Base-by-base conservation (phyloP, 2,329 filamentous ascomycete species). In the Phaeosphaeria sp. region DNA sequence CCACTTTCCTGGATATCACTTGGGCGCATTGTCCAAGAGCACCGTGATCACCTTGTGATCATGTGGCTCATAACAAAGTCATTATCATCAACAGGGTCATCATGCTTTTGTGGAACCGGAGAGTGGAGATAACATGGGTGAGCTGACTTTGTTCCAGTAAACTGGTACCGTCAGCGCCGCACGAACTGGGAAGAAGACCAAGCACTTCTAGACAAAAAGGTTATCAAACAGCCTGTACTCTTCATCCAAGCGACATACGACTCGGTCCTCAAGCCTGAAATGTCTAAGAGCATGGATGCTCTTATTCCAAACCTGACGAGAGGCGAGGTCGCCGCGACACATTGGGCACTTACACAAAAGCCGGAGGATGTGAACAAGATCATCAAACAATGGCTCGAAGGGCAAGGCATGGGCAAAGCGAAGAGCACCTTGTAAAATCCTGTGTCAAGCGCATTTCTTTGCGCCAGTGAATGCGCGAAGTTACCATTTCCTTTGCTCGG, bases 261-360 rank as follows among this genome's bases (percentile, higher is more conserved):
- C 75, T 67, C 69, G 0, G 90, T 93, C 1, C 80, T 98, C 65
- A 90, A 89, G 55, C 88, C 91, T 0, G 80, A 83, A 41, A 86
- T 97, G 85, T 85, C 89, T 1, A 79, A 77, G 22, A 85, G 85
- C 0, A 97, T 97, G 92, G 88, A 88, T 20, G 80, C 82, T 63
- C 79, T 81, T 61, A 87, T 94, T 58, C 84, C 85, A 2, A 83
- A 87, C 47, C 77, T 96, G 69, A 90, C 85, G 7, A 82, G 84
- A 59, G 83, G 79, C 9, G 86, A 90, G 73, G 89, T 97, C 54
- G 77, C 88, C 36, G 84, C 89, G 0, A 81, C 84, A 18, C 95
- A 98, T 78, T 98, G 94, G 94, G 91, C 89, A 46, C 78, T 96
- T 72, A 89, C 87, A 81, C 87, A 97, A 81, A 86, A 85, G 62